phyloP scores from a whole-genome alignment of 768 basidiomycete genomes.

The Panellus pusillus region DNA sequence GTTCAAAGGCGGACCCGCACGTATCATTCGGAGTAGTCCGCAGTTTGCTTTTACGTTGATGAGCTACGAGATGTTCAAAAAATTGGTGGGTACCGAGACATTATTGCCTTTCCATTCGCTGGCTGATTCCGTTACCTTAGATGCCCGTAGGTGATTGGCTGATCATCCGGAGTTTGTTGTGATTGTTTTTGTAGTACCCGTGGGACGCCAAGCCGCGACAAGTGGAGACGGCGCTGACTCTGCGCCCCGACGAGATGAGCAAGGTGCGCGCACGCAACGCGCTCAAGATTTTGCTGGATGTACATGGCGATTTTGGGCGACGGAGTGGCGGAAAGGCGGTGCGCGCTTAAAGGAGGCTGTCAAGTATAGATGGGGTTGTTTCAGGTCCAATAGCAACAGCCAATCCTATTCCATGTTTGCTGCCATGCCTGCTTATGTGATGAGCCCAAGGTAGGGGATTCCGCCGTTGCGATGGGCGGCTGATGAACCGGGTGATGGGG shows the following conservation, averaged over 20 bases:
- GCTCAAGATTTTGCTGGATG: slow-evolving; percentile 86
- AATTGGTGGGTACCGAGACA: slow-evolving; percentile 35
- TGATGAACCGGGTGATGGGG: no score
- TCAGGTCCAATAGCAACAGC: slow-evolving; percentile 10
- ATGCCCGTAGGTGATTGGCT: slow-evolving; percentile 42
- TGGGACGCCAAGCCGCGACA: slow-evolving; percentile 69
- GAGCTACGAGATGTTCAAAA: slow-evolving; percentile 59
- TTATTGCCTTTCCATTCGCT: neutral
- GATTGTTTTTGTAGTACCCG: slow-evolving; percentile 62
- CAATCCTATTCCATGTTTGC: slow-evolving; percentile 6
- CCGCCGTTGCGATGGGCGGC: no score
- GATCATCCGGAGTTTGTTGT: slow-evolving; percentile 20
- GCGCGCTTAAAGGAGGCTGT: slow-evolving; percentile 8
- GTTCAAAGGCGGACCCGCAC: slow-evolving; percentile 91
- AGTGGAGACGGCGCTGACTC: slow-evolving; percentile 69
- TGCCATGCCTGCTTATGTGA: no score
- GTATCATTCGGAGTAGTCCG: slow-evolving; percentile 83
- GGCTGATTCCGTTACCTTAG: slow-evolving; percentile 27
- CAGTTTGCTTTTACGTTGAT: slow-evolving; percentile 95
- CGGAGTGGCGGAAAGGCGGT: slow-evolving; percentile 39
- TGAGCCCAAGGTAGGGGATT: neutral
- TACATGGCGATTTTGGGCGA: slow-evolving; percentile 85
- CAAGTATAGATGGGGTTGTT: neutral
- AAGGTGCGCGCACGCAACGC: slow-evolving; percentile 92
- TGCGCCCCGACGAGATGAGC: slow-evolving; percentile 79